A percentile compares a stretch with the other conserved stretches of the same genome.
Conservation (phyloP, 176 grass and related monocot genomes). For the Miscanthus lutarioriparius region DNA sequence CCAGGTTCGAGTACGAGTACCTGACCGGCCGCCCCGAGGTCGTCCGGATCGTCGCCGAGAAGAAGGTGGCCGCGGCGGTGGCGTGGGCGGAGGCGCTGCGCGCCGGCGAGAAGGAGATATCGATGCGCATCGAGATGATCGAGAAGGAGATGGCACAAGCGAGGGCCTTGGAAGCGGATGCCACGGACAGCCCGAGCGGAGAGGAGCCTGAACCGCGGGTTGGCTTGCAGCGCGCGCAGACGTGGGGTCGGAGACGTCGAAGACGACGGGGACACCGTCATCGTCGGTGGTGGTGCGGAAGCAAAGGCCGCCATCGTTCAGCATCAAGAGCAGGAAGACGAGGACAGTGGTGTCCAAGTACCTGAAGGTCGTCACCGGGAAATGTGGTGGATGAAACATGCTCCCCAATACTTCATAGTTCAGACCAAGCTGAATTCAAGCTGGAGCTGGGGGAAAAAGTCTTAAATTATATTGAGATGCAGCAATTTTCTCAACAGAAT, state of each 20-base stretch:
- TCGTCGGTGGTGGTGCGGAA: slow-evolving; percentile 20
- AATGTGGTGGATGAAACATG: not conserved
- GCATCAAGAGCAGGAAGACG: slow-evolving; percentile 25
- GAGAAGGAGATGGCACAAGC: slow-evolving; percentile 45
- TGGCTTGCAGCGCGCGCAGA: not conserved
- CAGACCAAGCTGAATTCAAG: too few relatives aligned
- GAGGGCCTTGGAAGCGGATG: not conserved
- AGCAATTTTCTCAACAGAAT: not conserved
- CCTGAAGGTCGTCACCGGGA: slow-evolving; percentile 45
- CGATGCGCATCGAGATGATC: slow-evolving; percentile 48
- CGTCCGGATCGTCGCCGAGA: slow-evolving; percentile 51
- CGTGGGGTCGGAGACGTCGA: not conserved
- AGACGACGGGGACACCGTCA: slow-evolving; percentile 4
- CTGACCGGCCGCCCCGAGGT: slow-evolving; percentile 33
- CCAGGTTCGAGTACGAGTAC: slow-evolving; percentile 83
- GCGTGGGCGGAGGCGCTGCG: slow-evolving; percentile 59
- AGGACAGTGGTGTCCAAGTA: slow-evolving; percentile 41
- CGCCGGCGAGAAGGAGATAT: slow-evolving; percentile 70
- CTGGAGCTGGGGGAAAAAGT: too few relatives aligned
- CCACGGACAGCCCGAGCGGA: not conserved
- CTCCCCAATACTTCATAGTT: not conserved
- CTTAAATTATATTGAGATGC: too few relatives aligned
- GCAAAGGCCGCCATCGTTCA: not conserved
- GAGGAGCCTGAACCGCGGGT: not conserved
- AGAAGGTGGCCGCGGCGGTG: slow-evolving; percentile 61